Evolutionary conservation across 805 yeast genomes (phyloP).

Genomic region (Maudiozyma serrabonitensis): DNA sequence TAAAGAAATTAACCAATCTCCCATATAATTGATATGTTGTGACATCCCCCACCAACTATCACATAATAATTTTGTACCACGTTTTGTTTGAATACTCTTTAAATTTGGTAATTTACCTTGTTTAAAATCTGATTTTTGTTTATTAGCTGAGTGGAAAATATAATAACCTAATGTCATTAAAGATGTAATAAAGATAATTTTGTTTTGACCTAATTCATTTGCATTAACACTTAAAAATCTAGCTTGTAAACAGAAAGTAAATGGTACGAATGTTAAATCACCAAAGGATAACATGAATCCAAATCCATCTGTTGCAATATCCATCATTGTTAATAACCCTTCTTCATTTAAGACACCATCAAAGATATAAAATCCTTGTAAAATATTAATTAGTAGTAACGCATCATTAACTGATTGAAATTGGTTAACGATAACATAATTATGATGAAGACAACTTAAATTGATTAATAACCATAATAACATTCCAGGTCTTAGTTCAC

Average conservation of each 20-base stretch:
- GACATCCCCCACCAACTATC: slow-evolving; percentile 96
- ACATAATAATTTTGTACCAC: slow-evolving; percentile 69
- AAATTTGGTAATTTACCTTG: slow-evolving; percentile 64
- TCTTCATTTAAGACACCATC: slow-evolving; percentile 91
- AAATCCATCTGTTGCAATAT: slow-evolving; percentile 90
- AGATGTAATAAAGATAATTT: slow-evolving; percentile 30
- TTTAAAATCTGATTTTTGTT: slow-evolving; percentile 76
- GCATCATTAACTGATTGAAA: slow-evolving; percentile 61
- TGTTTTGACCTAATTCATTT: slow-evolving; percentile 28
- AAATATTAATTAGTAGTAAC: slow-evolving; percentile 50
- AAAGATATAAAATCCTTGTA: slow-evolving; percentile 75
- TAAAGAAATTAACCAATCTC: slow-evolving; percentile 88
- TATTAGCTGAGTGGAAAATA: slow-evolving; percentile 77
- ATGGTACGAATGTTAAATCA: slow-evolving; percentile 86
- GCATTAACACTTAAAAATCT: slow-evolving; percentile 66
- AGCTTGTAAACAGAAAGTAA: slow-evolving; percentile 79
- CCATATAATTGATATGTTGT: slow-evolving; percentile 90
- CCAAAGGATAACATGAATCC: slow-evolving; percentile 96
- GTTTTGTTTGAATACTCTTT: slow-evolving; percentile 58
- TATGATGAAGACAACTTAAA: slow-evolving; percentile 71
- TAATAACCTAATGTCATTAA: slow-evolving; percentile 59
- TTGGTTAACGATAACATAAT: slow-evolving; percentile 38
- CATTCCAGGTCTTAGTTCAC: slow-evolving; percentile 93
- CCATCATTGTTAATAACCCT: slow-evolving; percentile 90
- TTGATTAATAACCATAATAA: slow-evolving; percentile 75